Evolutionary conservation across 2,329 filamentous ascomycete species (phyloP).

Genomic region (Ophiostoma sp.): DNA sequence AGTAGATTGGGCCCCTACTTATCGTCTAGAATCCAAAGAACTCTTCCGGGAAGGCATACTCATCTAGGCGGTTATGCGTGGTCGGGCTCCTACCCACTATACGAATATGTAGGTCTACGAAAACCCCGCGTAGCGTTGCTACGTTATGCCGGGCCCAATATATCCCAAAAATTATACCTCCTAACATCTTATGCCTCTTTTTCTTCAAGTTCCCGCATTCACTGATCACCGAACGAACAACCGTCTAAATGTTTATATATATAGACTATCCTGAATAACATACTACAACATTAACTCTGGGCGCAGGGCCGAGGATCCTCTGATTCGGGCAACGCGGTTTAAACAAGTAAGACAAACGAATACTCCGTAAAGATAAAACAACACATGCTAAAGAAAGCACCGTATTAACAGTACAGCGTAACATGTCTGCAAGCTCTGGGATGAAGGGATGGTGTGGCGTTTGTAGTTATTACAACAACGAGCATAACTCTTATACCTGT

Average conservation of each 20-base stretch:
- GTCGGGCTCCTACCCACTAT: too few species aligned
- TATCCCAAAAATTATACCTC: neutral
- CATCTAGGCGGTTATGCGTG: too few species aligned
- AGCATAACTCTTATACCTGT: constrained; percentile 14
- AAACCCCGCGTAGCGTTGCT: neutral
- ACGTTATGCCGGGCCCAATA: neutral
- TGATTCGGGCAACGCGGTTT: neutral
- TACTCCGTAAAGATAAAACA: neutral
- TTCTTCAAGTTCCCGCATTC: too few species aligned
- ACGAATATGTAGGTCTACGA: neutral
- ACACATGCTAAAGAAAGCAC: neutral
- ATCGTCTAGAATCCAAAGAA: too few species aligned
- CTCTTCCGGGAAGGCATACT: too few species aligned
- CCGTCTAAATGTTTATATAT: neutral
- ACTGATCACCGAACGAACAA: neutral
- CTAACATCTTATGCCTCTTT: too few species aligned
- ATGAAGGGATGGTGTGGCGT: neutral
- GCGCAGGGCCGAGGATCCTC: neutral
- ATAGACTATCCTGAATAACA: neutral
- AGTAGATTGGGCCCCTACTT: too few species aligned
- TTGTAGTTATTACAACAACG: neutral
- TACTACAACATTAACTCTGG: neutral
- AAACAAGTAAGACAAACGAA: neutral
- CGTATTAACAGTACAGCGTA: neutral
- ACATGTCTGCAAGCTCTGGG: constrained; percentile 2